Conservation (phyloP, 139 green algal genomes). For the Zygnema circumcarinatum region DNA sequence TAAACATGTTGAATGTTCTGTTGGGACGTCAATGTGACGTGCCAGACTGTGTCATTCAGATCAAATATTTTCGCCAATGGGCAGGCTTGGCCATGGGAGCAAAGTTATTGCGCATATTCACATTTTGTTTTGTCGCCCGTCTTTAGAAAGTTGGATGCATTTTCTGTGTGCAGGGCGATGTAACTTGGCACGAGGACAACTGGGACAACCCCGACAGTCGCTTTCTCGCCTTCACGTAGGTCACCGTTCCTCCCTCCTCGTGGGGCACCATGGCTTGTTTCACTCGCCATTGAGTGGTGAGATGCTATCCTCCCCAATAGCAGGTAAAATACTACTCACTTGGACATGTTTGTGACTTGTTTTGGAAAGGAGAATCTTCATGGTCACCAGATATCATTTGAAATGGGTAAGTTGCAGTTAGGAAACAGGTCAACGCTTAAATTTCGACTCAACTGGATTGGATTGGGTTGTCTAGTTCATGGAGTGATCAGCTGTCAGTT, state of each 20-base stretch:
- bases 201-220: slow-evolving; percentile 89
- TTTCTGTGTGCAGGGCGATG: slow-evolving; percentile 71
- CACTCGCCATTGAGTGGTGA: neutral
- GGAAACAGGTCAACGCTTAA: too few relatives aligned
- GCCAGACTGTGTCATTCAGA: neutral
- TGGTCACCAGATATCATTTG: too few relatives aligned
- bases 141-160: too few relatives aligned
- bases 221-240: slow-evolving; percentile 92
- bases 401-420: too few relatives aligned
- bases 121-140: neutral
- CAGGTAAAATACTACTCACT: neutral
- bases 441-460: too few relatives aligned
- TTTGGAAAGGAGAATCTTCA: too few relatives aligned
- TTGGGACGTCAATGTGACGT: too few relatives aligned
- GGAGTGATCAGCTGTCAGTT: too few relatives aligned
- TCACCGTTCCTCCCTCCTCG: slow-evolving; percentile 54
- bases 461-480: too few relatives aligned
- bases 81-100: neutral
- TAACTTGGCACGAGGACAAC: slow-evolving; percentile 96
- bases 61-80: neutral
- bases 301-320: neutral
- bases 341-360: neutral
- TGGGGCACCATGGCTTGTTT: neutral
- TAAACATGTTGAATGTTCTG: too few relatives aligned
- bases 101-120: neutral